These are phyloP conservation scores for barrel medic (Medicago truncatula) DNA, from an alignment of 306 rosid genomes.

Conservation along the genomic window MtrunA17r5.0-ANR NC_053047.1:37332001-37332500, in stretches of 20 bases:
- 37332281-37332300: background rate
- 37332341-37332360: background rate
- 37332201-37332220: slow-evolving; percentile 16
- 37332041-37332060: background rate
- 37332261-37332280: background rate
- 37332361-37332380: background rate
- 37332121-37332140: background rate
- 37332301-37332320: background rate
- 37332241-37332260: background rate
- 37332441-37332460: slow-evolving; percentile 38
- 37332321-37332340: slow-evolving; percentile 9
- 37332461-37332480: slow-evolving; percentile 30
- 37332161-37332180: background rate
- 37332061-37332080: slow-evolving; percentile 36
- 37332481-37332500: slow-evolving; percentile 44
- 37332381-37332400: slow-evolving; percentile 18
- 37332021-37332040: background rate
- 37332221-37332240: slow-evolving; percentile 17
- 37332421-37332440: slow-evolving; percentile 9
- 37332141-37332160: slow-evolving; percentile 23
- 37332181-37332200: background rate
- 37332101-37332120: background rate
- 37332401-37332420: slow-evolving; percentile 24
- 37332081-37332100: background rate
- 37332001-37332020: background rate